Conservation (phyloP, 129 eudicot species). For the Tanacetum coccineum region DNA sequence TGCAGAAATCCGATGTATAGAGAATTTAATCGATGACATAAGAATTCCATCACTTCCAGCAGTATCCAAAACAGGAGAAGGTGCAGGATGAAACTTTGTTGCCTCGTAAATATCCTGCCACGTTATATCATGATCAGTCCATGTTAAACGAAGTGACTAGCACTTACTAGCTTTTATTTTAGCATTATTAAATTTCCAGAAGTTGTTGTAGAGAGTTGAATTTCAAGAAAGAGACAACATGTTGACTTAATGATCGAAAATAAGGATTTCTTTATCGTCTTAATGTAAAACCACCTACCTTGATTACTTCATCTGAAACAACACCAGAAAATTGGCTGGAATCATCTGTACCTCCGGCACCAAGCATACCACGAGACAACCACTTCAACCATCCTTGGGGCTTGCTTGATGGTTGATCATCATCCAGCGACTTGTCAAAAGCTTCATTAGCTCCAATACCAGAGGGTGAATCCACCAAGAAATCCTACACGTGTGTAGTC, state of each 20-base stretch:
- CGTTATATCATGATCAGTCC: constrained; percentile 18
- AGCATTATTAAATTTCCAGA: neutral
- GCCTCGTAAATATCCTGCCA: constrained; percentile 97
- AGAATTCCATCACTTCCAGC: constrained; percentile 48
- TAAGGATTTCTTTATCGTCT: neutral
- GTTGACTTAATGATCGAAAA: constrained; percentile 1
- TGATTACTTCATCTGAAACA: constrained; percentile 89
- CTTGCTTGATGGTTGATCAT: constrained; percentile 53
- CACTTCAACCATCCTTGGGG: constrained; percentile 98
- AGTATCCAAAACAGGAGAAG: constrained; percentile 44
- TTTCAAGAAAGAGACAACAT: constrained; percentile 1
- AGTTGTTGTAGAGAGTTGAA: neutral
- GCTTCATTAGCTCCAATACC: constrained; percentile 37
- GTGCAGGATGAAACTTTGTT: constrained; percentile 76
- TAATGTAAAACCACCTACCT: constrained; percentile 40
- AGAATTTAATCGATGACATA: constrained; percentile 56
- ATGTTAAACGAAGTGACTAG: neutral
- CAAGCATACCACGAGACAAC: constrained; percentile 98
- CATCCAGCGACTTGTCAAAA: constrained; percentile 49
- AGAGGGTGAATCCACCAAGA: constrained; percentile 43
- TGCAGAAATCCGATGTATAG: constrained; percentile 46
- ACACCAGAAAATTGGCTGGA: constrained; percentile 93
- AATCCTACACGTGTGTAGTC: constrained; percentile 44
- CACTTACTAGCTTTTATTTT: constrained; percentile 3
- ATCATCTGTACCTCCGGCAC: constrained; percentile 98